Base-by-base conservation (phyloP, 1,284 basidiomycete genomes). In the Ceratobasidium papillatum region DNA sequence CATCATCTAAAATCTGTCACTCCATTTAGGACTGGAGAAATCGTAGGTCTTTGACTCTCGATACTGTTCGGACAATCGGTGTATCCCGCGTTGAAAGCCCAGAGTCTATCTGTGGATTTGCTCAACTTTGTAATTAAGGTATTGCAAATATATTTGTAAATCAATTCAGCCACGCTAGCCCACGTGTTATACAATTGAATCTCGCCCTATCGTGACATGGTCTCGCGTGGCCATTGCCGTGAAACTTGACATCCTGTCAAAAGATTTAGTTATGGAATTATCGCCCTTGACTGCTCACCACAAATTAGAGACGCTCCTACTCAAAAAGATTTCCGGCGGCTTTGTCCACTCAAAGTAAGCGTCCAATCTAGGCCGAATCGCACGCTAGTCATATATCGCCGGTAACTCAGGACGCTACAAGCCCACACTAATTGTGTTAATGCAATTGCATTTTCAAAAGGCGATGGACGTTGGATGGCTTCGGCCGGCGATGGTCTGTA, bases 401-500 rank as follows among this genome's bases (percentile, higher is more conserved):
- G 36, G 69, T 54, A 43, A 56, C 45, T 32, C 30, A 72, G 69
- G 34, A 36, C 43, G 1, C 32, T 72, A 4, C 25, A n/a, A 25
- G 32, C 41, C 30, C 69, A 72, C 47, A 61, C 69, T 47, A 61
- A 41, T 38, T 72, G 69, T 51, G 69, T 72, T n/a, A 72, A 72
- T 43, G 69, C 69, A 36, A 72, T 72, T 17, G 58, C 69, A 72
- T 72, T 72, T 72, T 72, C 69, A 72, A 72, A 72, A 34, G 27
- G 30, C 34, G 43, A 52, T 45, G 69, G 69, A 19, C 69, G 69
- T 4, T 72, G 69, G 69, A 61, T 72, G 69, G 69, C 69, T 61
- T 72, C 69, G 69, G 69, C 69, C 56, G 69, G 69, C 43, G 69
- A 72, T 61, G 69, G 69, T 72, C 56, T 61, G 69, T 72, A 36